Base-by-base conservation (phyloP, 1,139 yeast species). In the Debaryomycetaceae sp. region DNA sequence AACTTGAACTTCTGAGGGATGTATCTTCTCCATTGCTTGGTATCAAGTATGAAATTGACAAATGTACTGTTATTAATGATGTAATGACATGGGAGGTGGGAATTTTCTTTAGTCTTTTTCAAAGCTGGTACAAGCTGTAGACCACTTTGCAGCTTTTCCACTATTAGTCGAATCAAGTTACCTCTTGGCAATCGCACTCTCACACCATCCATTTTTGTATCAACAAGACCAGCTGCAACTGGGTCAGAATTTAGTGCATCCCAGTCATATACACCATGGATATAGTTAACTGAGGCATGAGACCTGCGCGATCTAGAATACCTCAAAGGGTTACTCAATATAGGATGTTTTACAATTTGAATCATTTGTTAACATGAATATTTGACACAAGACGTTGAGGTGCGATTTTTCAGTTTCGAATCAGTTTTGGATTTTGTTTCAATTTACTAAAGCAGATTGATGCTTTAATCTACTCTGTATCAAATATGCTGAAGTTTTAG, bases 321-420 rank as follows among this genome's bases (percentile, higher is more conserved):
- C 31, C 48, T 46, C n/a, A 45, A 44, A 1, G 68, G 67, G 35
- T 55, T 56, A n/a, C 41, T 41, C 15, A 63, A 38, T 19, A 60
- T 30, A 3, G 67, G 66, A 40, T 61, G 65, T 17, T 51, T 48
- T 17, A 39, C 36, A 26, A 39, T 30, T 15, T 18, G 17, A 24
- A 11, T 19, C 38, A 31, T 36, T 3, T 17, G 11, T n/a, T n/a
- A 17, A 15, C 22, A 17, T 32, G 14, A 11, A 13, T 32, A 8
- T 30, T 30, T 13, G 31, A 13, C 26, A 22, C 17, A 30, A 13
- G n/a, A 30, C 3, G 9, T n/a, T 30, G 7, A 13, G 31, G 8
- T 30, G 17, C 31, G 31, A 30, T 9, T 30, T 30, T 30, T 30
- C 17, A 13, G 31, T 30, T 15, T 30, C 31, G n/a, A 15, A n/a